A percentile compares a stretch with the other conserved stretches of the same genome.
These are phyloP conservation scores for Craspedostauros australis DNA, from an alignment of 108 stramenopile species.

Conservation along the genomic window DNA sequence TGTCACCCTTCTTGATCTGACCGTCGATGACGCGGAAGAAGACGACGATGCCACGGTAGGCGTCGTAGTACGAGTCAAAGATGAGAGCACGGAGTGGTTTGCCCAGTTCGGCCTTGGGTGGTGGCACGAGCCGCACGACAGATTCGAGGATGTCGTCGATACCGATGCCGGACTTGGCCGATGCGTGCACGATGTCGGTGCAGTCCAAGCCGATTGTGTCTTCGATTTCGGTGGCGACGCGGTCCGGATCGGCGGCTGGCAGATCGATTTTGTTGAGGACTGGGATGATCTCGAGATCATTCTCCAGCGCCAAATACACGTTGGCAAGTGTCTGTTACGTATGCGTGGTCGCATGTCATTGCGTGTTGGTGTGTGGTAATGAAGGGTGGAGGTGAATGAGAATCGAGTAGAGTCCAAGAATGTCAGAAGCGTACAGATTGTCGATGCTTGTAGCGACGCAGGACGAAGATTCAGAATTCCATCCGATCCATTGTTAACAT, in stretches of 20 bases:
- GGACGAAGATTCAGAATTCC: too few relatives aligned
- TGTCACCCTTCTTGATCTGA: constrained; percentile 71
- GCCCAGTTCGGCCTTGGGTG: constrained; percentile 51
- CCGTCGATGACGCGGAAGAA: constrained; percentile 97
- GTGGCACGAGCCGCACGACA: constrained; percentile 85
- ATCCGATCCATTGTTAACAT: too few relatives aligned
- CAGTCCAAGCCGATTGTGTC: constrained; percentile 92
- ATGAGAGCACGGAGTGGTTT: constrained; percentile 80
- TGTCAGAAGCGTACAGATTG: too few relatives aligned
- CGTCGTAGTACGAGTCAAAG: constrained; percentile 95
- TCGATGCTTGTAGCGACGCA: too few relatives aligned
- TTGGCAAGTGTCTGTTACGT: constrained; percentile 92
- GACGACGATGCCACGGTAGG: constrained; percentile 92
- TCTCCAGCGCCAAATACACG: constrained; percentile 94
- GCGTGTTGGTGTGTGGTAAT: too few relatives aligned
- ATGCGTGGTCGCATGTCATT: too few relatives aligned
- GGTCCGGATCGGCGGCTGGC: constrained; percentile 95
- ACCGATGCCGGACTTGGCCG: constrained; percentile 90
- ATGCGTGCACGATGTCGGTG: constrained; percentile 75
- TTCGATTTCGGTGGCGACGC: constrained; percentile 90
- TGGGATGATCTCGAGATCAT: constrained; percentile 96
- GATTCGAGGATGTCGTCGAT: constrained; percentile 93
- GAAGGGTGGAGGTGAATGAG: too few relatives aligned
- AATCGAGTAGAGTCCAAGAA: too few relatives aligned
- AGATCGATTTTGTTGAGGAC: constrained; percentile 99